Percentiles rank a stretch among this genome's conserved stretches.
Conservation (phyloP, 805 yeast species). For the Naumovozyma dairenensis region DNA sequence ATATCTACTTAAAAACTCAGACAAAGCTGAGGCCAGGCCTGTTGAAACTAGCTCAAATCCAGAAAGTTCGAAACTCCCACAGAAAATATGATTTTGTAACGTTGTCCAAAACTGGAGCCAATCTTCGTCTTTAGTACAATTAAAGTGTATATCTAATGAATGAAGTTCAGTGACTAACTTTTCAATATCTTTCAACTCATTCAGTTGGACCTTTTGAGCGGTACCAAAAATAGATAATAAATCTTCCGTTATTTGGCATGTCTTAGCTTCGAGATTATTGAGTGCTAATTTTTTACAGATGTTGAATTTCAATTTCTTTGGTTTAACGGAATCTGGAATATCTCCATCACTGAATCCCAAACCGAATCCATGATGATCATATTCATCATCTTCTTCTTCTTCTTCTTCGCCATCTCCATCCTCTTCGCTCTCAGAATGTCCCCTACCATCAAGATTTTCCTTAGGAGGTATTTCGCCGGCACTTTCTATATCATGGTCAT, state of each 20-base stretch:
- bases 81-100: slow-evolving; percentile 30
- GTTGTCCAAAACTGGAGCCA: slow-evolving; percentile 32
- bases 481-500: not conserved
- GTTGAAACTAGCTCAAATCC: slow-evolving; percentile 69
- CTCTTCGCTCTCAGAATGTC: not conserved
- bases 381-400: slow-evolving; percentile 21
- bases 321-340: slow-evolving; percentile 24
- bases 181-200: slow-evolving; percentile 18
- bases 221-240: slow-evolving; percentile 12
- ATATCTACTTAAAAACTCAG: slow-evolving; percentile 24
- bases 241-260: slow-evolving; percentile 9
- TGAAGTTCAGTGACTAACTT: slow-evolving; percentile 16
- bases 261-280: slow-evolving; percentile 4
- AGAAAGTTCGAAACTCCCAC: slow-evolving; percentile 35
- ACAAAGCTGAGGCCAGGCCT: slow-evolving; percentile 40
- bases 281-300: slow-evolving; percentile 8
- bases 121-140: slow-evolving; percentile 20
- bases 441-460: not conserved
- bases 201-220: slow-evolving; percentile 17
- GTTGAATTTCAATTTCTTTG: slow-evolving; percentile 16
- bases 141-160: slow-evolving; percentile 10
- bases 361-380: slow-evolving; percentile 24
- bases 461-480: not conserved
- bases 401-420: slow-evolving; percentile 16
- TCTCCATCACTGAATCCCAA: slow-evolving; percentile 26